Evolutionary conservation across 495 filamentous ascomycete species (phyloP), one percentile per base, ranked within the genome.

Genomic region (Aeminium ludgeri): DNA sequence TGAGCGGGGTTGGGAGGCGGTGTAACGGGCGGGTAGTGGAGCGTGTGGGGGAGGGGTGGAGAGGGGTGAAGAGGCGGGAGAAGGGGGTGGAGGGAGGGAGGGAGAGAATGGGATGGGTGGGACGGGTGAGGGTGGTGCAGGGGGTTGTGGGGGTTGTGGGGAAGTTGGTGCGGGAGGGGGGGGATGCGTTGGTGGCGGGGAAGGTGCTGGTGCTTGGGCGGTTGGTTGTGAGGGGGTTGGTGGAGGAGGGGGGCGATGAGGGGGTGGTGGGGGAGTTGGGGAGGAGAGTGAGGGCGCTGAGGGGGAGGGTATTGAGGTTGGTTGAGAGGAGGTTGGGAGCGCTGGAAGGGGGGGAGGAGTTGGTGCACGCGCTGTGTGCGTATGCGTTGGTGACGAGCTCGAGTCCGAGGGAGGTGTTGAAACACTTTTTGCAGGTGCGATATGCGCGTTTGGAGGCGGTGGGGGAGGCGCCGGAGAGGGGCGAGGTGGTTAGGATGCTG

Each of bases 341-440:
- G 20, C 59, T 64, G 40, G 57, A 55, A 18, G 69, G 65, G 25
- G 62, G 55, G 15, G 64, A 68, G 18, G 65, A 65, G 25, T 66
- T 92, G 13, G 64, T 86, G 11, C 66, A 83, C 51, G 71, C 72
- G 10, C 66, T 96, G 55, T 76, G 73, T 28, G 87, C 87, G 5
- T 92, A 85, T 53, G 81, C 80, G 37, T 63, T 97, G 16, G 74
- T 75, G 1, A 89, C 80, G 6, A 91, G 74, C 49, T 83, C 82
- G 7, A 82, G 82, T 0, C 75, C 82, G 0, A 72, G 73, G 39
- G 86, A 95, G 53, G 76, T 82, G 0, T 62, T 97, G 23, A 64
- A 73, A 11, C 78, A 91, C 59, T 95, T 96, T 55, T 69, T 91
- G 32, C 65, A 74, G 41, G 66, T 86, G 10, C 72, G 91, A 15